Percentiles rank a stretch among this genome's conserved stretches.
phyloP scores from a whole-genome alignment of 768 basidiomycete species.

The Macrocybe gigantea region DNA sequence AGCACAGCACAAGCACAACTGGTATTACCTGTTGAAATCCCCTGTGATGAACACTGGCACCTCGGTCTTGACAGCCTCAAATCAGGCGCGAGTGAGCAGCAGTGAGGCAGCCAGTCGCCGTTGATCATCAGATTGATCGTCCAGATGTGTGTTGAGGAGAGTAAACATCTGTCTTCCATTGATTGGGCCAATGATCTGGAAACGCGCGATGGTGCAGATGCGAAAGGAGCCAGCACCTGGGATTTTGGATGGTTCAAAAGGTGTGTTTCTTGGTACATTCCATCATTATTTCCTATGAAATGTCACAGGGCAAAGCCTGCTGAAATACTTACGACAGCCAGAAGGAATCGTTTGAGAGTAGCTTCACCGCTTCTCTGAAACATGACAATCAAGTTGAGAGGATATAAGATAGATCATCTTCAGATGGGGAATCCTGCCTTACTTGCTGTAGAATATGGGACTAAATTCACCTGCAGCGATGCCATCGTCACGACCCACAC shows the following conservation, averaged over 20 bases:
- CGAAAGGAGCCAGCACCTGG: slow-evolving; percentile 46
- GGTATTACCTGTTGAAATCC: slow-evolving; percentile 42
- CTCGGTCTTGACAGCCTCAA: slow-evolving; percentile 34
- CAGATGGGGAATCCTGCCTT: not conserved
- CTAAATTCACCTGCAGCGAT: slow-evolving; percentile 49
- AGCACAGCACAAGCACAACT: not conserved
- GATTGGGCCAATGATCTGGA: slow-evolving; percentile 18
- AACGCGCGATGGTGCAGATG: slow-evolving; percentile 40
- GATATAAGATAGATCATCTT: slow-evolving; percentile 14
- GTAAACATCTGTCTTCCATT: slow-evolving; percentile 23
- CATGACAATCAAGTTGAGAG: not conserved
- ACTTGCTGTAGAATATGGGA: slow-evolving; percentile 57
- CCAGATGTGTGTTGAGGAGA: slow-evolving; percentile 49
- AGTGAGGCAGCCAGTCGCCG: slow-evolving; percentile 47
- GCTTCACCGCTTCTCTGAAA: slow-evolving; percentile 14
- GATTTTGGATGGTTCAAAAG: slow-evolving; percentile 42
- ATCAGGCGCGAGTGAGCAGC: slow-evolving; percentile 41
- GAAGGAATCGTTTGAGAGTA: slow-evolving; percentile 41
- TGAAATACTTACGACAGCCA: slow-evolving; percentile 44
- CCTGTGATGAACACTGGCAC: slow-evolving; percentile 44
- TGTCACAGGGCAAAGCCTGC: not conserved
- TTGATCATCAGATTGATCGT: slow-evolving; percentile 47
- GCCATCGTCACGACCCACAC: slow-evolving; percentile 61
- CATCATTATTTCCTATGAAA: not conserved
- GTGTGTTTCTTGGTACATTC: slow-evolving; percentile 27